Conservation (phyloP, 441 rosid genomes). For the Biscutella laevigata region DNA sequence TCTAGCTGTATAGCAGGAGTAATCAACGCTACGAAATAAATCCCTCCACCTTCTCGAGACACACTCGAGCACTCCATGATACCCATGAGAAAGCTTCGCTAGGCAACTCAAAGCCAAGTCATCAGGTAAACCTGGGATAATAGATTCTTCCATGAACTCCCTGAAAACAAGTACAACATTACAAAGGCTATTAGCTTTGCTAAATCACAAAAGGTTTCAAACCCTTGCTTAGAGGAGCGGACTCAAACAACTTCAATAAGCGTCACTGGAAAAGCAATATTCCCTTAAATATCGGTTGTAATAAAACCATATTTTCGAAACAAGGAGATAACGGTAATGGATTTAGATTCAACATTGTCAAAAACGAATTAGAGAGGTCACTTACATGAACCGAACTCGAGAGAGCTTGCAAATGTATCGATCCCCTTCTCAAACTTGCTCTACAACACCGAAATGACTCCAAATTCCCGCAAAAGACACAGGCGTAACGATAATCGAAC, state of each 20-base stretch:
- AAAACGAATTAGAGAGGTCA: not conserved
- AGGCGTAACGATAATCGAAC: not conserved
- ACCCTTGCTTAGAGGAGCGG: not conserved
- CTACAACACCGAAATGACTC: not conserved
- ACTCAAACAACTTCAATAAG: too few species aligned
- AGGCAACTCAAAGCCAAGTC: slow-evolving; percentile 65
- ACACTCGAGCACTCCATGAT: slow-evolving; percentile 51
- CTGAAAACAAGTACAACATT: slow-evolving; percentile 24
- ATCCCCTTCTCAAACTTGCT: slow-evolving; percentile 19
- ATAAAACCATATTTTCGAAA: not conserved
- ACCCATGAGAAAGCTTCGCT: slow-evolving; percentile 65
- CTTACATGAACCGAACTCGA: slow-evolving; percentile 19
- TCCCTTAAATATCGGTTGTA: not conserved
- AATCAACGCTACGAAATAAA: slow-evolving; percentile 46
- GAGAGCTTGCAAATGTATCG: slow-evolving; percentile 10
- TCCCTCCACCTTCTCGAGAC: slow-evolving; percentile 77
- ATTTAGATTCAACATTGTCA: not conserved
- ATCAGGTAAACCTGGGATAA: slow-evolving; percentile 71
- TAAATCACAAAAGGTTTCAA: not conserved
- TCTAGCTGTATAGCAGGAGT: slow-evolving; percentile 39
- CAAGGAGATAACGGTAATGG: not conserved
- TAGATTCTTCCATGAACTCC: slow-evolving; percentile 40
- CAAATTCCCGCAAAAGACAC: not conserved
- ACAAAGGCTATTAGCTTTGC: not conserved
- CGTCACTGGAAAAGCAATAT: not conserved